phyloP scores from a whole-genome alignment of 2,329 filamentous ascomycete species.

The Rutstroemia sp. region DNA sequence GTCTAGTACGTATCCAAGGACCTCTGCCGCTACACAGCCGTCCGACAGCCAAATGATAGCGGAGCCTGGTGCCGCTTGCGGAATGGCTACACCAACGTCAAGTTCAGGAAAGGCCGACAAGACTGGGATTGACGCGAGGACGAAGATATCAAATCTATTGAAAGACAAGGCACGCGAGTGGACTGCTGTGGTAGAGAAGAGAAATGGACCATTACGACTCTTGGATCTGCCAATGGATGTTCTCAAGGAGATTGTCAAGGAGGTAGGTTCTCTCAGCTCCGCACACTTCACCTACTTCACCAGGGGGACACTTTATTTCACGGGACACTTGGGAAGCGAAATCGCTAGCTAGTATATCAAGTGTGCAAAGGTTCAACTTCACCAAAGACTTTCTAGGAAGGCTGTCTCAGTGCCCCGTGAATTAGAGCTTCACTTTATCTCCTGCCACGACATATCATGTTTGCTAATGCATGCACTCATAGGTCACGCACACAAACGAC shows the following conservation, averaged over 20 bases:
- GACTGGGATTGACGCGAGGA: slow-evolving; percentile 20
- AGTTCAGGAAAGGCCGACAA: slow-evolving; percentile 18
- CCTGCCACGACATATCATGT: neutral
- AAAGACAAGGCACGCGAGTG: slow-evolving; percentile 59
- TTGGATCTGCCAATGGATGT: slow-evolving; percentile 74
- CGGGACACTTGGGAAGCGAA: too few species aligned
- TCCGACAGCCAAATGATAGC: slow-evolving; percentile 18
- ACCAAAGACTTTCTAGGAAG: too few species aligned
- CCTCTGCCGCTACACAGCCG: slow-evolving; percentile 23
- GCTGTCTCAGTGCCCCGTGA: neutral
- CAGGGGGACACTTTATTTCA: too few species aligned
- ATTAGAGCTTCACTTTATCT: neutral
- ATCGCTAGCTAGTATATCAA: too few species aligned
- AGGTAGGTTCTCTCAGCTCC: slow-evolving; percentile 42
- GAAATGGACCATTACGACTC: slow-evolving; percentile 52
- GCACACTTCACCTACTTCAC: too few species aligned
- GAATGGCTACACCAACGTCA: slow-evolving; percentile 10
- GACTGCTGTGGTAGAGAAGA: slow-evolving; percentile 53
- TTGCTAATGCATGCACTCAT: slow-evolving; percentile 1
- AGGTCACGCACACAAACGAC: slow-evolving; percentile 78
- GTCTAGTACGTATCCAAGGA: slow-evolving; percentile 21
- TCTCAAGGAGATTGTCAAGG: slow-evolving; percentile 69
- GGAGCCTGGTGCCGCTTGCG: slow-evolving; percentile 11
- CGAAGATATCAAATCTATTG: slow-evolving; percentile 36
- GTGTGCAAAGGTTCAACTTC: too few species aligned